Base-by-base conservation (phyloP, 306 rosid species). In the Trichosanthes truncata region DNA sequence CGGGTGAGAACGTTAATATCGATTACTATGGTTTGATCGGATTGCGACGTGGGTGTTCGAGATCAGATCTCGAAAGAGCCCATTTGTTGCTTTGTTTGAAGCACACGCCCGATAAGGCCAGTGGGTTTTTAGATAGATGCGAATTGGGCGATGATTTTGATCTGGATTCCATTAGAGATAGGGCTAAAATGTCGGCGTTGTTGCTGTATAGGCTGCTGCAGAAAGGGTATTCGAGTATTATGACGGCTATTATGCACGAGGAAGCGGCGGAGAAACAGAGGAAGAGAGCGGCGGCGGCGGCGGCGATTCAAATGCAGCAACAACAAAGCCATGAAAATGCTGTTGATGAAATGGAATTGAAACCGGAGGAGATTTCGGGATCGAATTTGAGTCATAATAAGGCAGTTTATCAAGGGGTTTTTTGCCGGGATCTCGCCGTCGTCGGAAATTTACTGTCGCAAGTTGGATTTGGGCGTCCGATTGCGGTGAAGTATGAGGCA, bases 21-120 rank as follows among this genome's bases (percentile, higher is more conserved):
- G 99, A 96, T 84, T 93, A 87, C 84, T 88, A 91, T 80, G 86
- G 89, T 31, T 81, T 96, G 79, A 87, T 96, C 38, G 97, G 97
- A 0, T 81, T 96, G 12, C 84, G 96, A 71, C 90, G 99, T 1
- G 98, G 97, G 15, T 93, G 99, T 84, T 90, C 98, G 0, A 84
- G 94, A 29, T 91, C 99, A 0, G 99, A 96, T 80, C 62, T 96
- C 6, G 97, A 93, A 76, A 91, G 97, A 75, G 98, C 93, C 4
- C 90, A 96, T 67, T 68, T 89, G 48, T 53, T 96, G 80, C 90
- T 96, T 8, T 81, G 88, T 78, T 83, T 96, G 48, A 73, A 91
- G 78, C 97, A 96, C 85, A 91, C 91, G 61, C 98, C 99, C 0
- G 98, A 96, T 36, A 93, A 88, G 80, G 84, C 98, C 0, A 85